Evolutionary conservation across 257 asterid genomes (phyloP), one percentile per base, ranked within the genome.

Genomic region (Ophiorrhiza pumila): DNA sequence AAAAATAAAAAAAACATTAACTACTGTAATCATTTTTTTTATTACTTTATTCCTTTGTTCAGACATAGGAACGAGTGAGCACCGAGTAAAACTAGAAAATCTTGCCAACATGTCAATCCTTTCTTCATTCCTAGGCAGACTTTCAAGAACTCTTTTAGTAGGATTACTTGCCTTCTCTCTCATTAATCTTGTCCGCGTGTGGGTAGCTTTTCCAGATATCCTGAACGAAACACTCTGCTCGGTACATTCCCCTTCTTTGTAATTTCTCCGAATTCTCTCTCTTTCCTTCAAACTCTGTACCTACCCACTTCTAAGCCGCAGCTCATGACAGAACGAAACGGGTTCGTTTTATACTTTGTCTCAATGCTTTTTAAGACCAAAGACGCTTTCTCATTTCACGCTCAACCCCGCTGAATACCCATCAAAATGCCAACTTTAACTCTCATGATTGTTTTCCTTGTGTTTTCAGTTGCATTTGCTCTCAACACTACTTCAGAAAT

Each of bases 81-180:
- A 74, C 11, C 17, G 79, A n/a, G n/a, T n/a, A n/a, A n/a, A n/a
- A 76, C 68, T 83, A 80, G 82, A 71, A 83, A 85, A 85, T 83
- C 80, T 32, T 82, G 80, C 91, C 86, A 80, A 83, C 23, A 72
- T n/a, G n/a, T n/a, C n/a, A n/a, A n/a, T n/a, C n/a, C n/a, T n/a
- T n/a, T n/a, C n/a, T n/a, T n/a, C n/a, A n/a, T n/a, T n/a, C n/a
- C n/a, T n/a, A n/a, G n/a, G 68, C 31, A 22, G 41, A 39, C 41
- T 43, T 43, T 25, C 47, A 35, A 49, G 39, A 32, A 63, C 20
- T 37, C n/a, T 63, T 49, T 50, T 50, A 50, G 20, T 17, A 17
- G 9, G 46, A 18, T n/a, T 64, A 22, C 17, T 39, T 41, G 9
- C 41, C 69, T n/a, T 9, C 52, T 63, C 69, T 23, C 29, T 64